Evolutionary conservation across 2,329 filamentous ascomycete species (phyloP).

Genomic region (Aspergillus sp.): DNA sequence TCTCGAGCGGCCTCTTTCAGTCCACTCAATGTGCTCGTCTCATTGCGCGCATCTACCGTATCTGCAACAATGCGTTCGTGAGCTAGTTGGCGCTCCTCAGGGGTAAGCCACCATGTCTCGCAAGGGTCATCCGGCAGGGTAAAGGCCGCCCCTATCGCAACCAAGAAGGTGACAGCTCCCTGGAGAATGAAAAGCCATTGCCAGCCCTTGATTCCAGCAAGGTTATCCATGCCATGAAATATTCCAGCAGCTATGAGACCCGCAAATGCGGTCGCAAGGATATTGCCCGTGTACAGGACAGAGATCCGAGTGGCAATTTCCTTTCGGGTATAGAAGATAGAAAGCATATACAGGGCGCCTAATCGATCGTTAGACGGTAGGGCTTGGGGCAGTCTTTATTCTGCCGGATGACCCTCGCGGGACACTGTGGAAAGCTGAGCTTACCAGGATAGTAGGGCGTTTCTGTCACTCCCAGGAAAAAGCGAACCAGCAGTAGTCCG

Average conservation of each 20-base stretch:
- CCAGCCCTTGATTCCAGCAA: constrained; percentile 53
- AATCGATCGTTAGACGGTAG: constrained; percentile 11
- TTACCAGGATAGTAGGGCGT: constrained; percentile 56
- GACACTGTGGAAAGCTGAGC: too few relatives aligned
- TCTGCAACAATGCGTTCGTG: constrained; percentile 42
- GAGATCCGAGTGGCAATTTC: constrained; percentile 54
- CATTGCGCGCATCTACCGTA: constrained; percentile 38
- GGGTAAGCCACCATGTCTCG: constrained; percentile 26
- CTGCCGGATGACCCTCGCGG: constrained; percentile 38
- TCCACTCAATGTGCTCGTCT: constrained; percentile 39
- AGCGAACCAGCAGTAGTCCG: constrained; percentile 25
- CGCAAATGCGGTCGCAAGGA: constrained; percentile 58
- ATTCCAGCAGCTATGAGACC: constrained; percentile 57
- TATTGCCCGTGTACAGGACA: constrained; percentile 56
- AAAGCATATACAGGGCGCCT: constrained; percentile 54
- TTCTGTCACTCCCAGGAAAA: constrained; percentile 30
- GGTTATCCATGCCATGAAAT: constrained; percentile 54
- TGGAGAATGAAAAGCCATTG: constrained; percentile 41
- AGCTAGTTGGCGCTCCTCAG: constrained; percentile 35
- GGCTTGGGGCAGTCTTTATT: constrained; percentile 27
- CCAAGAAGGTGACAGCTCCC: constrained; percentile 30
- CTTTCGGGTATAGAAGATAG: constrained; percentile 62
- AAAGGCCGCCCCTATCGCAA: constrained; percentile 28
- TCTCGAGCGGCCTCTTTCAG: constrained; percentile 48
- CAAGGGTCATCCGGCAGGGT: constrained; percentile 38